Base-by-base conservation (phyloP, 345 rosid species). In the Salix udensis region DNA sequence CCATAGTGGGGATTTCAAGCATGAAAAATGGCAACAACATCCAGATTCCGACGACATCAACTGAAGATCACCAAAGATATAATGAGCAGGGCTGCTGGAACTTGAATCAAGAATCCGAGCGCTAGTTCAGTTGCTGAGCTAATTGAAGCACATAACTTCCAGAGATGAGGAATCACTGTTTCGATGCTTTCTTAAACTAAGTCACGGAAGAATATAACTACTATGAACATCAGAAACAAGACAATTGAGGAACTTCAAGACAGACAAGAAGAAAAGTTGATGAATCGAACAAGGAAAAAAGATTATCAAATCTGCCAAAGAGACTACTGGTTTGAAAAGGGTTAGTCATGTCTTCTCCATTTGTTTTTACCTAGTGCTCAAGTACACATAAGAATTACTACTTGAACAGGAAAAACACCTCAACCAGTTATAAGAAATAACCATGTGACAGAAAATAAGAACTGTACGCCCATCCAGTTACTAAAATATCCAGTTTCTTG, bases 401-500 rank as follows among this genome's bases (percentile, higher is more conserved):
- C 71, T 62, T 73, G 52, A 78, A 65, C 62, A 23, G 23, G 62
- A 55, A 21, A n/a, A 58, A 26, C 64, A 23, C 4, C 12, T 46
- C n/a, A 26, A 21, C 37, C 48, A 73, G 73, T 30, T 74, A 42
- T 36, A 69, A 30, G 68, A 73, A 77, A 40, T 46, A 82, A 74
- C 72, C 68, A 44, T 78, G 71, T 72, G 71, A 67, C 79, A 74
- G 67, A 75, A 77, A 74, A 73, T 71, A 76, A 71, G 53, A 68
- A n/a, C 81, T 83, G 76, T 76, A 77, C 88, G 77, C 61, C 62
- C 82, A 84, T 84, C 77, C 77, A 78, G 75, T 77, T 72, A 80
- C 86, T 77, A 80, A 74, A 84, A 77, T 62, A 76, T 77, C 77
- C 70, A 69, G 87, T 79, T 84, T 83, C 79, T 82, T 81, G 77